Percentiles rank a stretch among this genome's conserved stretches.
These are phyloP conservation scores for Pseudogymnoascus sp. DNA, from an alignment of 2,329 filamentous ascomycete species.

Conservation along the genomic window DNA sequence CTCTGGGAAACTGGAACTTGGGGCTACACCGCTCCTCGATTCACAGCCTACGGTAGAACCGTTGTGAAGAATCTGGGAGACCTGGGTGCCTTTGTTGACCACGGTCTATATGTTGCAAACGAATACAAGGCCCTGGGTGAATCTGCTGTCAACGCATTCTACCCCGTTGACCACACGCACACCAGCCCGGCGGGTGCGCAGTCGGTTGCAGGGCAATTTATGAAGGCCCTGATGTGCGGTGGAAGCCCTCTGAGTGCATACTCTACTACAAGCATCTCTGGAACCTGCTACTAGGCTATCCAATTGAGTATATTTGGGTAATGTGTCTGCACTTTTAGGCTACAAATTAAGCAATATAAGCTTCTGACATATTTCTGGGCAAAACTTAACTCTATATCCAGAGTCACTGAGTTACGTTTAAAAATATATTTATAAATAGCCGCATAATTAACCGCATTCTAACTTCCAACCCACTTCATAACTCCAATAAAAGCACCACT, in stretches of 20 bases:
- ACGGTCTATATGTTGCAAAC: slow-evolving; percentile 45
- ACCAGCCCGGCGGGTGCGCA: slow-evolving; percentile 47
- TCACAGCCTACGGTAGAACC: slow-evolving; percentile 45
- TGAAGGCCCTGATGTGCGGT: slow-evolving; percentile 37
- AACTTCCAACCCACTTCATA: not conserved
- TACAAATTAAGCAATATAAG: not conserved
- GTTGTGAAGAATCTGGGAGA: slow-evolving; percentile 32
- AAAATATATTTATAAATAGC: not conserved
- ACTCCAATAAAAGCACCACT: not conserved
- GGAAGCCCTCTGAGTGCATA: slow-evolving; percentile 18
- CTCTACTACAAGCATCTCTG: slow-evolving; percentile 19
- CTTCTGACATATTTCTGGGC: not conserved
- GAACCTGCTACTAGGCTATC: slow-evolving; percentile 19
- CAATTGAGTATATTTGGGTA: not conserved
- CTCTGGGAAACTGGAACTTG: slow-evolving; percentile 49
- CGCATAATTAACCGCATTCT: not conserved
- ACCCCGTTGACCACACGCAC: slow-evolving; percentile 52
- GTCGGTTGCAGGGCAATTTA: slow-evolving; percentile 47
- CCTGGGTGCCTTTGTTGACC: slow-evolving; percentile 46
- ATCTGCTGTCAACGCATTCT: slow-evolving; percentile 40
- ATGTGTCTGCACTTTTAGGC: not conserved
- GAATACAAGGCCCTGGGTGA: slow-evolving; percentile 41
- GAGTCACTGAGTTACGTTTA: not conserved
- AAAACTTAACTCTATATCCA: not conserved
- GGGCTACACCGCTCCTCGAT: slow-evolving; percentile 39